Base-by-base conservation (phyloP, 345 rosid genomes). In the Arabidopsis suecica region DNA sequence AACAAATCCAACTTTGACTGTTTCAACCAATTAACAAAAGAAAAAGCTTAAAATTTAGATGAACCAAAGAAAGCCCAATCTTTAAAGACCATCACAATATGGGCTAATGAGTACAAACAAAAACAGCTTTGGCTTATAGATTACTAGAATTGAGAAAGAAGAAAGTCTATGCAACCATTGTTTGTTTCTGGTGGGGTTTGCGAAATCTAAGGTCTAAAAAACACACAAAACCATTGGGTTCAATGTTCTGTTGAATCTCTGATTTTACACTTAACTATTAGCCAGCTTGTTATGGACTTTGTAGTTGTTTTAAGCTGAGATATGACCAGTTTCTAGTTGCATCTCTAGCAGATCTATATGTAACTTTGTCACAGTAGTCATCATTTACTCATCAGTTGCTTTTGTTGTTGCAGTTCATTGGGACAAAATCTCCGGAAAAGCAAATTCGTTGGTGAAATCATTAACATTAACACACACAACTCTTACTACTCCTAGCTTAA, bases 401-500 rank as follows among this genome's bases (percentile, higher is more conserved):
- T 40, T 74, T 53, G 9, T 65, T 59, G 38, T 42, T 74, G 28
- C 84, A 86, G 88, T 72, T 81, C 90, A 34, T 10, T 83, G 44
- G 90, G 90, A 58, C 88, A 86, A 80, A 76, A 76, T 50, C 85
- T 86, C 3, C 40, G 80, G 63, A 86, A 86, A 28, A 84, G 90
- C 74, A 79, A 79, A 23, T 81, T 11, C 16, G 83, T 67, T 23
- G 70, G 77, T 33, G 88, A 86, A 76, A 77, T 82, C 44, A 18
- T 72, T 28, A 28, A 28, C 2, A 28, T 28, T 28, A 28, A 28
- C 30, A 2, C 30, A 28, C 30, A 28, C 30, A 28, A 28, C 30
- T 28, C 30, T 28, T 28, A 28, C 30, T 28, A 28, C 3, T 28
- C 30, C 2, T 28, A 28, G 30, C 30, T 28, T 28, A 28, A 28